These are phyloP conservation scores for Apodospora peruviana DNA, from an alignment of 495 filamentous ascomycete species.

Conservation along the genomic window DNA sequence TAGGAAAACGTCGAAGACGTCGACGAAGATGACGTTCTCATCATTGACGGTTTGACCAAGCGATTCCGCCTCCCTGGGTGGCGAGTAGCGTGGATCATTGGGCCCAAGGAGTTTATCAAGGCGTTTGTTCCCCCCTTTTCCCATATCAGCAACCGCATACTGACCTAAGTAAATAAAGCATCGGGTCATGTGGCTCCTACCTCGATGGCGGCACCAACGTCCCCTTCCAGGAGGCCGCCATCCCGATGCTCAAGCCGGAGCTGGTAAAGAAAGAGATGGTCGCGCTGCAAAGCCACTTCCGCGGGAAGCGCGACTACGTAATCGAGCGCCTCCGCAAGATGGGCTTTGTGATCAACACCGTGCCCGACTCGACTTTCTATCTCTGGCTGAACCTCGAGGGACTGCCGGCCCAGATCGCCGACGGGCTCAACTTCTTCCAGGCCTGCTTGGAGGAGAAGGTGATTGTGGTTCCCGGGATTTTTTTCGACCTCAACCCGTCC, in stretches of 20 bases:
- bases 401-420: conserved; percentile 71
- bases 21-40: conserved; percentile 67
- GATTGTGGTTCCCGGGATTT: conserved; percentile 92
- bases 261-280: conserved; percentile 83
- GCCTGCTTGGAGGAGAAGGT: conserved; percentile 87
- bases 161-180: conserved; percentile 27
- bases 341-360: conserved; percentile 73
- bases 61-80: conserved; percentile 93
- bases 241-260: conserved; percentile 81
- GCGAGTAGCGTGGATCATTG: conserved; percentile 94
- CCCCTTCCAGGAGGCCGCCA: conserved; percentile 90
- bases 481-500: conserved; percentile 88
- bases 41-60: conserved; percentile 95
- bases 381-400: conserved; percentile 55
- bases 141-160: not conserved
- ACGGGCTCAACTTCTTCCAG: conserved; percentile 95
- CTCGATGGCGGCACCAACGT: conserved; percentile 95
- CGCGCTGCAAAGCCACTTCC: conserved; percentile 82
- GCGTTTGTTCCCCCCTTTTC: conserved; percentile 41
- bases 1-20: conserved; percentile 70
- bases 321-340: conserved; percentile 69
- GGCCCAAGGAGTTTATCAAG: conserved; percentile 93
- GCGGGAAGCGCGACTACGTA: conserved; percentile 85
- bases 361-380: conserved; percentile 91
- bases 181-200: conserved; percentile 88